Conservation (phyloP, 371 early-diverging fungal genomes). For the Sporodiniella umbellata region DNA sequence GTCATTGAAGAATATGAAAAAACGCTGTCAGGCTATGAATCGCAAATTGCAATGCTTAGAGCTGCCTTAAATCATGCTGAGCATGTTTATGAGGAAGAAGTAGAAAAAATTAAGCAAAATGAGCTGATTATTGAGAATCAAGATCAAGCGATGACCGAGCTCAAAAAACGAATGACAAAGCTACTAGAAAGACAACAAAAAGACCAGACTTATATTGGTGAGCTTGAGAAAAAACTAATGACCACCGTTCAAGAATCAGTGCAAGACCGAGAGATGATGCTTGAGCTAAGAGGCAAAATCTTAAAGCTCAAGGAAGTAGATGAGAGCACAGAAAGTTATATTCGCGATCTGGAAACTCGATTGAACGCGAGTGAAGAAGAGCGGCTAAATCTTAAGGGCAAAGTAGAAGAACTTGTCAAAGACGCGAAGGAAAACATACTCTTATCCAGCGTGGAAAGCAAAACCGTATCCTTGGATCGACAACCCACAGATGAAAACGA, state of each 20-base stretch:
- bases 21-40: conserved; percentile 54
- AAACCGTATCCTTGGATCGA: conserved; percentile 5
- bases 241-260: conserved; percentile 33
- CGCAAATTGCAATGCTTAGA: conserved; percentile 51
- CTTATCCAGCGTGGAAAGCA: conserved; percentile 2
- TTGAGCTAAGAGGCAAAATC: conserved; percentile 34
- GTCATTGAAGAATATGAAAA: conserved; percentile 72
- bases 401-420: conserved; percentile 21
- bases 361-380: conserved; percentile 34
- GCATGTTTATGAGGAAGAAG: conserved; percentile 49
- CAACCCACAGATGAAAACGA: background rate
- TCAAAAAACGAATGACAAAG: conserved; percentile 24
- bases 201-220: conserved; percentile 40
- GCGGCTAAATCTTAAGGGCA: conserved; percentile 18
- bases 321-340: conserved; percentile 48
- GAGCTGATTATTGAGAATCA: conserved; percentile 34
- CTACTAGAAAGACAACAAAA: conserved; percentile 34
- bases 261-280: conserved; percentile 37
- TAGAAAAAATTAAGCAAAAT: conserved; percentile 33
- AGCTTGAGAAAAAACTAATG: conserved; percentile 43
- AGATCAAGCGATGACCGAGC: conserved; percentile 31
- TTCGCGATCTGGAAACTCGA: conserved; percentile 40
- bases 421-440: conserved; percentile 6
- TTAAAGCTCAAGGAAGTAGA: conserved; percentile 43
- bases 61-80: conserved; percentile 54